Percentiles rank a stretch among this genome's conserved stretches.
Conservation (phyloP, 306 rosid species). For the Vicia faba region DNA sequence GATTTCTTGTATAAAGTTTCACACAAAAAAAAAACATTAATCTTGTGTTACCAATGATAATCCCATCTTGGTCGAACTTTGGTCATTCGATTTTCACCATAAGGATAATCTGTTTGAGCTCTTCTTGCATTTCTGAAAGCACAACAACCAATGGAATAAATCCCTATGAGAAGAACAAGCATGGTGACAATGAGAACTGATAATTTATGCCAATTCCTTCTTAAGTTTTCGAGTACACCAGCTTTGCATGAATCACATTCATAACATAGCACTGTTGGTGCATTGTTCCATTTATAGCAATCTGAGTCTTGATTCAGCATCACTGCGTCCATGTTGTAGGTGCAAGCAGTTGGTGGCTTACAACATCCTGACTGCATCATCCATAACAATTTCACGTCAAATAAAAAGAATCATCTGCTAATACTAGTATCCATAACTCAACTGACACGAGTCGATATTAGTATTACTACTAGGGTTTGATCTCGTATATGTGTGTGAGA, state of each 20-base stretch:
- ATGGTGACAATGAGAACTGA: conserved; percentile 68
- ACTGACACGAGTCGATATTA: too few relatives aligned
- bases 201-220: conserved; percentile 85
- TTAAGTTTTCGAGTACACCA: conserved; percentile 75
- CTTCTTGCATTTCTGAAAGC: conserved; percentile 80
- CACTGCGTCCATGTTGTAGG: conserved; percentile 47
- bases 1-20: conserved; percentile 18
- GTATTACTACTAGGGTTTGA: too few relatives aligned
- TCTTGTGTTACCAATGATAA: conserved; percentile 58
- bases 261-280: conserved; percentile 66
- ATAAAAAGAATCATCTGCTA: too few relatives aligned
- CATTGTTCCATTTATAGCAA: conserved; percentile 88
- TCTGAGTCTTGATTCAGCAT: conserved; percentile 65
- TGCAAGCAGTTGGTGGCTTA: conserved; percentile 83
- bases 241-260: conserved; percentile 97
- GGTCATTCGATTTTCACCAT: conserved; percentile 74
- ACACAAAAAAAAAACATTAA: neutral
- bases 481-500: too few relatives aligned
- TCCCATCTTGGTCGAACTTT: conserved; percentile 93
- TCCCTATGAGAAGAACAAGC: conserved; percentile 68
- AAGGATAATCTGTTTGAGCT: conserved; percentile 69
- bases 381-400: neutral
- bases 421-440: too few relatives aligned
- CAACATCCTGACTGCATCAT: conserved; percentile 85
- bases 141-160: conserved; percentile 86